Evolutionary conservation across 2,329 filamentous ascomycete species (phyloP), one percentile per base, ranked within the genome.

Genomic region (Sporothrix brasiliensis): DNA sequence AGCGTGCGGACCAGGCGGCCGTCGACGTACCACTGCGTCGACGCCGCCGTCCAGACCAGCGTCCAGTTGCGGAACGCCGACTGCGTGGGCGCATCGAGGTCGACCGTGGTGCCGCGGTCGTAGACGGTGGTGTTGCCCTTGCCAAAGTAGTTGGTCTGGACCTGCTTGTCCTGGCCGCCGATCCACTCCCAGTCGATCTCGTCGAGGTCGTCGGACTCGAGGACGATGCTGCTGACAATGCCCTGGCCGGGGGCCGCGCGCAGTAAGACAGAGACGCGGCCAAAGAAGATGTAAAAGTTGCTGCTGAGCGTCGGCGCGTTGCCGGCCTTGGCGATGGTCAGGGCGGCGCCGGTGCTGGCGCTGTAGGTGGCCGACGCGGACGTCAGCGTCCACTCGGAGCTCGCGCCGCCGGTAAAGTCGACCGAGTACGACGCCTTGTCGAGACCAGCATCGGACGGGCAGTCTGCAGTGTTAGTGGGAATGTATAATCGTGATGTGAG

Each of bases 21-120:
- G 74, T 91, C 88, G 69, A 90, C 86, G 74, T 81, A 80, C 83
- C 83, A 89, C 71, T 82, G 80, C 44, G 87, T 77, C 47, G 79
- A 75, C 30, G 84, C 82, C 3, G 80, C 75, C n/a, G 83, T 87
- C 86, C 86, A 88, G 77, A 86, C 82, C 39, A 88, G 76, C 6
- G 84, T 83, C 76, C 88, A 89, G 70, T 85, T 87, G 79, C 87
- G 86, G 74, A 79, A 81, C 49, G 80, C 80, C 21, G 78, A 76
- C 72, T 82, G 84, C 21, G 83, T 79, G 65, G 41, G 21, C 69
- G 82, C 79, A 53, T 80, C 85, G 63, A 83, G 81, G 74, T 85
- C 83, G 68, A 67, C n/a, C n/a, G 24, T 52, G 50, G 27, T 56
- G 68, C 68, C 70, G 75, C 83, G 82, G 74, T 85, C 83, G 75